Base-by-base conservation (phyloP, 805 yeast genomes). In the Kodamaea kaohsiungensis region DNA sequence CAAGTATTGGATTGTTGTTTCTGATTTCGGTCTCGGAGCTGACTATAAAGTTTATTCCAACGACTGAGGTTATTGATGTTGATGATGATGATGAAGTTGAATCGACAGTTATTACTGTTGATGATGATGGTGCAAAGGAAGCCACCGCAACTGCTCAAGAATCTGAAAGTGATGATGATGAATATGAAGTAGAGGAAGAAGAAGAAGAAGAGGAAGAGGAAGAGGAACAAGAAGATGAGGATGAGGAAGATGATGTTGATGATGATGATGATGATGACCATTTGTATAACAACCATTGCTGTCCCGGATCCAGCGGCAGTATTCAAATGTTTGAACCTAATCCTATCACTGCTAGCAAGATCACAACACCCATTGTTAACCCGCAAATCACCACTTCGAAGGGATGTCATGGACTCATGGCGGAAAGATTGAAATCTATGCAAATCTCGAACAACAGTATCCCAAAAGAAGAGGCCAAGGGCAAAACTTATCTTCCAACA, bases 1-100 rank as follows among this genome's bases (percentile, higher is more conserved):
- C 72, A 2, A 46, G 52, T 33, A 48, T 70, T 19, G 66, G 60
- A 13, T 61, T 67, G 43, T 37, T 51, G 18, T 70, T 64, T 51
- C 56, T 49, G 13, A 52, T 67, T 33, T 40, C 27, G 9, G 58
- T 65, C 42, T 43, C 49, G 16, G 55, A 50, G 27, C 49, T 55
- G 38, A 40, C 48, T 6, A 52, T 67, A 25, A 58, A 49, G 48
- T 59, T 67, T 45, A 17, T 51, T 4, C 65, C 61, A 13, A 35
- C 50, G 9, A 45, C 35, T 37, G 53, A 19, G 37, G 42, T 40
- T 3, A 49, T 43, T 49, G 53, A 37, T 19, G 38, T 43, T 9
- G 45, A 38, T 7, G 48, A 55, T 7, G 61, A 56, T 7, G 58
- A 52, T 22, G 62, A 56, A 7, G 16, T 37, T n/a, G 48, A 37